Evolutionary conservation across 164 flowering plant genomes (phyloP), one percentile per base, ranked within the genome.

Genomic region (Sextonia rubra): DNA sequence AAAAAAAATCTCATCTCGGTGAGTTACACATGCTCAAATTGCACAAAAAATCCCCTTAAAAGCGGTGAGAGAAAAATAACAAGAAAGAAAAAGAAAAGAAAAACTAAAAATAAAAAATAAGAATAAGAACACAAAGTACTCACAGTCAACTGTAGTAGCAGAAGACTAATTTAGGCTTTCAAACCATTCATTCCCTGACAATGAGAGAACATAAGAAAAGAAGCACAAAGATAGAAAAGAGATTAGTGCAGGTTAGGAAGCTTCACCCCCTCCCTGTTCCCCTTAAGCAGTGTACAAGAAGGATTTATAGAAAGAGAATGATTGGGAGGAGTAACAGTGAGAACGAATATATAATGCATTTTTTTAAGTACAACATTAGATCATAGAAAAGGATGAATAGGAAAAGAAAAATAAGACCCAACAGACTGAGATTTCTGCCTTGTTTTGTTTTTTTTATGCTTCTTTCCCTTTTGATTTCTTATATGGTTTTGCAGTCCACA

Each of bases 131-230:
- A 44, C 47, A 65, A 32, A 72, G 76, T 77, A 75, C 80, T 78
- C 74, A 79, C 83, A 77, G 82, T 74, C 77, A 72, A 68, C 65
- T 44, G 72, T 27, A 78, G 76, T 79, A 73, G 77, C 72, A 70
- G 82, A 70, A 73, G 80, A 78, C 77, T 80, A 78, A 74, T 77
- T 73, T 77, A 64, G 27, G 78, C 84, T 78, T 77, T 83, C 84
- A 79, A 82, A 76, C 85, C 86, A 84, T 80, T 83, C 82, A 80
- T 83, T 83, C 83, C 76, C 89, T 84, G 91, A 86, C 88, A 85
- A 32, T 70, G 64, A 80, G 70, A 70, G 75, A 79, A 73, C 64
- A 58, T 64, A 1, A 64, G 14, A 61, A 25, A 25, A 11, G 44
- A 52, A 62, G 56, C 37, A 47, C 15, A 44, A 62, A 25, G 69